phyloP scores from a whole-genome alignment of 192 early-diverging fungal genomes.

The Podila epigama region DNA sequence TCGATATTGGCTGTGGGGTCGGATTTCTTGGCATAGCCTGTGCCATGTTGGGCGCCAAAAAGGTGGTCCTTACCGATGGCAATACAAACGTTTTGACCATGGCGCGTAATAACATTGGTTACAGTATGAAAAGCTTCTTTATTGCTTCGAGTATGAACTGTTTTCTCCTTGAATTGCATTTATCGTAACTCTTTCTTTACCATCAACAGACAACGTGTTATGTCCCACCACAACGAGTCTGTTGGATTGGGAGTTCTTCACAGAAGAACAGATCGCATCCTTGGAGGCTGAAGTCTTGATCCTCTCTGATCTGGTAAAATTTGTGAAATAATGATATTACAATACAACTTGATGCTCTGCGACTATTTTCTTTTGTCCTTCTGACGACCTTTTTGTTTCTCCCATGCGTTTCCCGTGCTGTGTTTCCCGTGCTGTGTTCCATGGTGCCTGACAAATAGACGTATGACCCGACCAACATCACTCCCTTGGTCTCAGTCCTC shows the following conservation, averaged over 20 bases:
- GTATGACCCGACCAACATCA: constrained; percentile 43
- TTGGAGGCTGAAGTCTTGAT: constrained; percentile 36
- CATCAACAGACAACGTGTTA: constrained; percentile 4
- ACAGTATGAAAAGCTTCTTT: constrained; percentile 13
- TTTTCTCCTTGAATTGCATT: not conserved
- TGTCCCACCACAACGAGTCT: constrained; percentile 23
- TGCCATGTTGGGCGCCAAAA: constrained; percentile 30
- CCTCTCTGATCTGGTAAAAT: constrained; percentile 41
- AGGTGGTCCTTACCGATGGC: constrained; percentile 37
- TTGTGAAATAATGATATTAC: not conserved
- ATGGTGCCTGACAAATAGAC: constrained; percentile 9
- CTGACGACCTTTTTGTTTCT: not conserved
- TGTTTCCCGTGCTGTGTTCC: not conserved
- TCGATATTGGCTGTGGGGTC: constrained; percentile 45
- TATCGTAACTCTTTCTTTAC: not conserved
- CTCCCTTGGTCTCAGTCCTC: constrained; percentile 20
- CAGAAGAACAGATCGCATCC: constrained; percentile 30
- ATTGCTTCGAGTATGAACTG: not conserved
- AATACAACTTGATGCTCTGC: not conserved
- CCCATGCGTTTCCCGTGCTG: not conserved
- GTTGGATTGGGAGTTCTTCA: constrained; percentile 48
- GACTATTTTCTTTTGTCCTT: not conserved
- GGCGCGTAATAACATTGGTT: constrained; percentile 31
- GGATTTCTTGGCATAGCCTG: constrained; percentile 41
- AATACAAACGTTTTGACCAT: constrained; percentile 33